Conservation (phyloP, 179 eudicot genomes). For the Kewa caespitosa region DNA sequence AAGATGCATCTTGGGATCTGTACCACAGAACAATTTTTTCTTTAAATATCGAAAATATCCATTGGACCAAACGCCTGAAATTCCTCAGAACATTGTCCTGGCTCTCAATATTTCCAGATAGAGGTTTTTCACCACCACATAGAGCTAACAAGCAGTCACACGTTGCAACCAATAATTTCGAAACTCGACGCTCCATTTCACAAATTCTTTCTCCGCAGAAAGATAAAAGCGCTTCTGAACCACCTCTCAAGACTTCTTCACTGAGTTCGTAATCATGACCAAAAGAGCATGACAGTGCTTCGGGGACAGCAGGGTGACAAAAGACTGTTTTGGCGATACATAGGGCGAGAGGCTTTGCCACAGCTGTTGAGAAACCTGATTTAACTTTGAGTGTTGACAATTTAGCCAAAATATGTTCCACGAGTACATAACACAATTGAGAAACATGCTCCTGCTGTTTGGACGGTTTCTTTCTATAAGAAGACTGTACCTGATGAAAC, state of each 20-base stretch:
- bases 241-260: conserved; percentile 37
- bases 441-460: conserved; percentile 45
- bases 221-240: conserved; percentile 34
- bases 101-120: conserved; percentile 22
- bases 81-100: conserved; percentile 35
- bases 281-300: conserved; percentile 52
- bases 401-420: conserved; percentile 43
- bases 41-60: conserved; percentile 46
- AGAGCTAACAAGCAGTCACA: conserved; percentile 40
- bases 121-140: conserved; percentile 26
- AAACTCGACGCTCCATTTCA: conserved; percentile 42
- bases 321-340: conserved; percentile 52
- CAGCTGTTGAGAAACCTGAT: conserved; percentile 27
- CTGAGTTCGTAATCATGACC: conserved; percentile 31
- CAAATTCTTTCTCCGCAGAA: conserved; percentile 44
- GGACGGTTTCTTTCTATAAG: conserved; percentile 42
- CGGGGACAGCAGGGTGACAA: conserved; percentile 60
- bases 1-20: conserved; percentile 37
- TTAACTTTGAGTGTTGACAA: conserved; percentile 33
- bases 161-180: conserved; percentile 48
- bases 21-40: conserved; percentile 47
- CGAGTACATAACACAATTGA: conserved; percentile 45
- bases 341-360: conserved; percentile 21
- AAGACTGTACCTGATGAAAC: conserved; percentile 50
- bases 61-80: conserved; percentile 41